phyloP scores from a whole-genome alignment of 352 stramenopile species.

The Achlya hypogyna region DNA sequence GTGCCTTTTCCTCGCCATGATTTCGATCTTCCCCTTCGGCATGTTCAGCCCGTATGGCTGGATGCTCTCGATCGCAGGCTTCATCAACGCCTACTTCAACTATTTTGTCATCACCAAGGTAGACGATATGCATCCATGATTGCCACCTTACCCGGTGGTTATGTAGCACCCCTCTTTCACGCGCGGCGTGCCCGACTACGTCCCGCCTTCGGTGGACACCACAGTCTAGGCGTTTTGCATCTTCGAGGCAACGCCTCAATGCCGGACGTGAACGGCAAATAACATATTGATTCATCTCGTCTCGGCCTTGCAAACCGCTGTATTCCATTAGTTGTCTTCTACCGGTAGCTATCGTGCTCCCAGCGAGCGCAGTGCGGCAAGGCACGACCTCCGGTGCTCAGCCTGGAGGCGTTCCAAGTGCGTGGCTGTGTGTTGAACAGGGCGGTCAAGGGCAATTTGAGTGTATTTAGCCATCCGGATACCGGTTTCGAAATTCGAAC shows the following conservation, averaged over 20 bases:
- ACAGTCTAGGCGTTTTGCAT: constrained; percentile 11
- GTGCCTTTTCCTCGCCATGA: constrained; percentile 83
- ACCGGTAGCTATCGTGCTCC: background rate
- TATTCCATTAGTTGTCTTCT: background rate
- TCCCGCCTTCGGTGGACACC: constrained; percentile 40
- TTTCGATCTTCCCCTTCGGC: constrained; percentile 84
- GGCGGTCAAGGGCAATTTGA: background rate
- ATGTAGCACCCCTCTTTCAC: constrained; percentile 71
- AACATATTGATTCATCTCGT: background rate
- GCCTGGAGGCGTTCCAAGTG: no score
- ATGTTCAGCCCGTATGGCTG: constrained; percentile 77
- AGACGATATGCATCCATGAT: background rate
- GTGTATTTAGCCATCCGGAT: background rate
- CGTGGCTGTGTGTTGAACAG: no score
- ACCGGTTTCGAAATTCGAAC: background rate
- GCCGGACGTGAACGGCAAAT: background rate
- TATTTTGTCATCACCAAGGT: constrained; percentile 85
- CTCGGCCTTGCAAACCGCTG: background rate
- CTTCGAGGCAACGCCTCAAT: background rate
- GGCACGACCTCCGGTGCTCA: no score
- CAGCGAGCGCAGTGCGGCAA: no score
- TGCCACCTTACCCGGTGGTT: background rate
- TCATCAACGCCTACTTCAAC: constrained; percentile 85
- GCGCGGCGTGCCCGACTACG: constrained; percentile 73
- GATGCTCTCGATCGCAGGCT: constrained; percentile 63